These are phyloP conservation scores for Coemansia guatemalensis DNA, from an alignment of 192 early-diverging fungal species.

Conservation along the genomic window DNA sequence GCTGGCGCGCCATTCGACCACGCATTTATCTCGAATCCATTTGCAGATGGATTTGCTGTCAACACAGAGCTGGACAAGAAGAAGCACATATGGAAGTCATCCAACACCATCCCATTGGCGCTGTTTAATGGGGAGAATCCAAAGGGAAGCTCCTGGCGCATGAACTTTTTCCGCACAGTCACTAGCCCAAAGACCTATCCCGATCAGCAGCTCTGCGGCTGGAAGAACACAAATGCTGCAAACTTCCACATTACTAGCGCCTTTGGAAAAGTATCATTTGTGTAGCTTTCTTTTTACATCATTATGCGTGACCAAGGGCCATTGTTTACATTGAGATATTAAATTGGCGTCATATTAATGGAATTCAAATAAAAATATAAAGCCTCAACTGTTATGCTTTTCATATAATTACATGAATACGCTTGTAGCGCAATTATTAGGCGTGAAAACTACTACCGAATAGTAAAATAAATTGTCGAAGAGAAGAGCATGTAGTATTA, in stretches of 20 bases:
- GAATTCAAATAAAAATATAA: too few species aligned
- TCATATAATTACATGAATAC: neutral
- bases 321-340: neutral
- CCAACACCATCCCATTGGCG: conserved; percentile 38
- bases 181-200: conserved; percentile 36
- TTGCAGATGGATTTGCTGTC: conserved; percentile 48
- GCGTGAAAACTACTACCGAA: neutral
- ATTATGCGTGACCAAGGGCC: neutral
- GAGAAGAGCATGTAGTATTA: too few species aligned
- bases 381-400: neutral
- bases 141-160: conserved; percentile 41
- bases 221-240: conserved; percentile 40
- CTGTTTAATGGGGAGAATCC: conserved; percentile 52
- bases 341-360: neutral
- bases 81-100: conserved; percentile 25
- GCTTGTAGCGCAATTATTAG: neutral
- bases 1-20: conserved; percentile 48
- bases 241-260: conserved; percentile 52
- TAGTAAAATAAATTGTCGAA: neutral
- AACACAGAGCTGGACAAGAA: conserved; percentile 34
- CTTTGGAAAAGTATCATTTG: conserved; percentile 37
- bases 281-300: conserved; percentile 8
- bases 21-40: conserved; percentile 37
- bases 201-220: conserved; percentile 51
- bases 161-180: conserved; percentile 55